phyloP scores from a whole-genome alignment of 2,329 filamentous ascomycete genomes.

The Dothiorella sarmentorum region DNA sequence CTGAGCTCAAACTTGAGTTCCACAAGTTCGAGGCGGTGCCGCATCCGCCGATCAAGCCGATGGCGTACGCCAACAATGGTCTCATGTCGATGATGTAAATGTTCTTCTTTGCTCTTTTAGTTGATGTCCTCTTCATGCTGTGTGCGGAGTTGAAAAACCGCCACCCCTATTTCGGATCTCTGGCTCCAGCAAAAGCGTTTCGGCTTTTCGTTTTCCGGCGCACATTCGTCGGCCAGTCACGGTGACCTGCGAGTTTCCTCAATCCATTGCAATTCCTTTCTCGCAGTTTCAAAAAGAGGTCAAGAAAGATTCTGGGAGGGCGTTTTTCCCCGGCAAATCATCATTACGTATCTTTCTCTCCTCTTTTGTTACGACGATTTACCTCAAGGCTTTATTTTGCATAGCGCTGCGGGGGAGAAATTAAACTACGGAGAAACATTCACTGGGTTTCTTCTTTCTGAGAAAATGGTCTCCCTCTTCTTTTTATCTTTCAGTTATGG shows the following conservation, averaged over 20 bases:
- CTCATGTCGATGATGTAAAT: constrained; percentile 68
- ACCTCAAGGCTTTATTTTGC: neutral
- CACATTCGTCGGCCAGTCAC: too few species aligned
- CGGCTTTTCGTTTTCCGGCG: neutral
- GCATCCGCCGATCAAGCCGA: constrained; percentile 91
- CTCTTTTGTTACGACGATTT: neutral
- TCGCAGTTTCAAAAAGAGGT: neutral
- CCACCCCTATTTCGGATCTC: neutral
- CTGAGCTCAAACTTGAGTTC: constrained; percentile 87
- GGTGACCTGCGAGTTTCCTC: too few species aligned
- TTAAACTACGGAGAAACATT: too few species aligned
- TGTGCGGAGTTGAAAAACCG: neutral
- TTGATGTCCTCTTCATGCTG: neutral
- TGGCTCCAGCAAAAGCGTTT: neutral
- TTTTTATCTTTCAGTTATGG: too few species aligned
- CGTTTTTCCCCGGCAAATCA: neutral
- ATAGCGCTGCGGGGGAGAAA: constrained; percentile 1
- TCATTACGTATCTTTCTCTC: neutral
- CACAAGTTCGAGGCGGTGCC: constrained; percentile 95
- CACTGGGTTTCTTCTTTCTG: too few species aligned
- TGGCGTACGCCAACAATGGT: constrained; percentile 83
- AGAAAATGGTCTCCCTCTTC: too few species aligned
- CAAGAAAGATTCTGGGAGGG: constrained; percentile 1
- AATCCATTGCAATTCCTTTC: too few species aligned
- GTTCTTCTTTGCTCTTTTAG: neutral